phyloP scores from a whole-genome alignment of 495 filamentous ascomycete genomes.

The Penicillium roqueforti region DNA sequence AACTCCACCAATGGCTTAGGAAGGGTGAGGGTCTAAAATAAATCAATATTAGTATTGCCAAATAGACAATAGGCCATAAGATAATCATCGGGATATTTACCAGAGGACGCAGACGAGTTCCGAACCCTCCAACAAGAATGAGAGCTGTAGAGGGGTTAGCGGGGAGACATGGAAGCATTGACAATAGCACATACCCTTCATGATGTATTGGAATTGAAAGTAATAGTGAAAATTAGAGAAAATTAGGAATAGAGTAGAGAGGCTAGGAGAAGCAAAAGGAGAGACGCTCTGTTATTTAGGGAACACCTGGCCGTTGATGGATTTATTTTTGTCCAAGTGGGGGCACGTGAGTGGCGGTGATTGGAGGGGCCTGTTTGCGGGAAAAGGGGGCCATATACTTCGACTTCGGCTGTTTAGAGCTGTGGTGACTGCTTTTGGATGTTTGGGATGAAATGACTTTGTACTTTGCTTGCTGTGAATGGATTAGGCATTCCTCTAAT shows the following conservation, averaged over 20 bases:
- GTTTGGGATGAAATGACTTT: too few relatives aligned
- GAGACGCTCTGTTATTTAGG: slow-evolving; percentile 20
- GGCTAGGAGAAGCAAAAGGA: slow-evolving; percentile 11
- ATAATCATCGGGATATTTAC: slow-evolving; percentile 52
- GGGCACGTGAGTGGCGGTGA: slow-evolving; percentile 30
- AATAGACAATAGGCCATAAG: neutral
- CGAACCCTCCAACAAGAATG: slow-evolving; percentile 99
- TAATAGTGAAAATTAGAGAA: slow-evolving; percentile 11
- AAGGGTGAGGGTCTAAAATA: slow-evolving; percentile 80
- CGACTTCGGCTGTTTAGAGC: neutral
- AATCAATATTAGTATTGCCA: slow-evolving; percentile 9
- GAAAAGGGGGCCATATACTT: slow-evolving; percentile 21
- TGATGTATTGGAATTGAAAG: slow-evolving; percentile 26
- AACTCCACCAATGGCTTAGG: slow-evolving; percentile 98
- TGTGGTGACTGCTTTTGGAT: too few relatives aligned
- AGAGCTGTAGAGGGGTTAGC: slow-evolving; percentile 59
- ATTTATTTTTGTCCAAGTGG: slow-evolving; percentile 31
- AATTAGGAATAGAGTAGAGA: slow-evolving; percentile 8
- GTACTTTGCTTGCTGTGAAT: too few relatives aligned
- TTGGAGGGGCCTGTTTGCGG: slow-evolving; percentile 31
- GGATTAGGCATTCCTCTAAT: neutral
- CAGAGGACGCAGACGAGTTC: slow-evolving; percentile 94
- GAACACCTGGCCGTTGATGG: slow-evolving; percentile 36
- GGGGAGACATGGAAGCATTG: slow-evolving; percentile 10
- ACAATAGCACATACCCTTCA: slow-evolving; percentile 48